These are phyloP conservation scores for Aspergillus homomorphus DNA, from an alignment of 495 filamentous ascomycete genomes.

Conservation along the genomic window DNA sequence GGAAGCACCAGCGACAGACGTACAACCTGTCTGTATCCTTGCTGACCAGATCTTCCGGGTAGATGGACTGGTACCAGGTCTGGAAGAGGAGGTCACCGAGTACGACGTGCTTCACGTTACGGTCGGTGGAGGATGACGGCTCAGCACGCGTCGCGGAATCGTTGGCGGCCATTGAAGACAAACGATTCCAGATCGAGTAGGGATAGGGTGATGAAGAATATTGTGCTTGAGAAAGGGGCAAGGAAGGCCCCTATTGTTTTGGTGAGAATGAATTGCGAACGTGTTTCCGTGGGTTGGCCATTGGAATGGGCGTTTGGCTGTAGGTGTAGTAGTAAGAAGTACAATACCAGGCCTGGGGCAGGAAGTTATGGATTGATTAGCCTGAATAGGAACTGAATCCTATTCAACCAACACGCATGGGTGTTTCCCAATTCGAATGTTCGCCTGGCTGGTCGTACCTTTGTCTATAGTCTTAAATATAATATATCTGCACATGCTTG, in stretches of 20 bases:
- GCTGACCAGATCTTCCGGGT: constrained; percentile 63
- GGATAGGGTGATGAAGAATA: neutral
- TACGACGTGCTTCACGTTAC: constrained; percentile 55
- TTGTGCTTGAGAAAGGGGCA: neutral
- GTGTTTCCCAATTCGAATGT: neutral
- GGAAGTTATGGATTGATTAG: neutral
- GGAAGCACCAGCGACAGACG: constrained; percentile 84
- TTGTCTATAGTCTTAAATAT: no score
- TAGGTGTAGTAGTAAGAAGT: neutral
- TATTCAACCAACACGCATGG: neutral
- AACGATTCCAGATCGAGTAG: neutral
- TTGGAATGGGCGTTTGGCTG: neutral
- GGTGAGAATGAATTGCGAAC: neutral
- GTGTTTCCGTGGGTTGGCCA: neutral
- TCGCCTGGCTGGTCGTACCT: neutral
- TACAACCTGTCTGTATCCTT: neutral
- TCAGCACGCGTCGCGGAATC: neutral
- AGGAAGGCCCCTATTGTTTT: neutral
- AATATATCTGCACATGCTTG: no score
- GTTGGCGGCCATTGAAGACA: neutral
- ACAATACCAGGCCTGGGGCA: neutral
- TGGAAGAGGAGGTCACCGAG: constrained; percentile 70
- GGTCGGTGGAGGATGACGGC: neutral
- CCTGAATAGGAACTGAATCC: neutral
- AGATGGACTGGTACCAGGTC: constrained; percentile 76